phyloP scores from a whole-genome alignment of 2,329 filamentous ascomycete species.

The Fusarium xylarioides region DNA sequence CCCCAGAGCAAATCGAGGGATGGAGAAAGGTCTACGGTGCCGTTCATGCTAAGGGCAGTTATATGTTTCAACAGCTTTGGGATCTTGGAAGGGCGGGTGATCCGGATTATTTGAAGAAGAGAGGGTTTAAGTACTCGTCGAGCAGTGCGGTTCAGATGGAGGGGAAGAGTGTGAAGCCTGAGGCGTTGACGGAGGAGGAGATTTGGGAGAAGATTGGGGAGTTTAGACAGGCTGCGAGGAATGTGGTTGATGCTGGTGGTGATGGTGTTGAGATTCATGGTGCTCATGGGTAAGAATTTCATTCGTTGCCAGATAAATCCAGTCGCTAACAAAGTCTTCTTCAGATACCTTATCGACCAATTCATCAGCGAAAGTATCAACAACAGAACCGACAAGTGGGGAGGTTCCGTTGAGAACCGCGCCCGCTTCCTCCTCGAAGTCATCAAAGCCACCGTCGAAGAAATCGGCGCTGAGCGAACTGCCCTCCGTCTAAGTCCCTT shows the following conservation, averaged over 20 bases:
- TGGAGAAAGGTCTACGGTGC: constrained; percentile 70
- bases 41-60: constrained; percentile 69
- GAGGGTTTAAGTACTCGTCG: constrained; percentile 42
- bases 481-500: constrained; percentile 67
- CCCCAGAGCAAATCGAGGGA: constrained; percentile 61
- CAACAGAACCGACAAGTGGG: constrained; percentile 55
- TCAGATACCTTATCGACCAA: constrained; percentile 64
- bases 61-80: constrained; percentile 73
- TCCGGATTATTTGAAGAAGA: constrained; percentile 27
- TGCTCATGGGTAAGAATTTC: constrained; percentile 59
- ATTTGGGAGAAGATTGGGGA: constrained; percentile 71
- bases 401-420: constrained; percentile 58
- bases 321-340: accelerated
- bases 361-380: constrained; percentile 65
- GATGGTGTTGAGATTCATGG: constrained; percentile 73
- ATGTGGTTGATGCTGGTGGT: constrained; percentile 70
- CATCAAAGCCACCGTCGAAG: constrained; percentile 51
- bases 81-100: constrained; percentile 62
- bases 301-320: too few species aligned
- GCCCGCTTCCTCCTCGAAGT: constrained; percentile 61
- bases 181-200: constrained; percentile 66
- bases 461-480: constrained; percentile 59
- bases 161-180: constrained; percentile 21
- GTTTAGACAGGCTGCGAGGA: constrained; percentile 64
- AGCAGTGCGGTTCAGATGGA: constrained; percentile 39